Conservation (phyloP, 352 stramenopile species). For the Thraustotheca clavata region DNA sequence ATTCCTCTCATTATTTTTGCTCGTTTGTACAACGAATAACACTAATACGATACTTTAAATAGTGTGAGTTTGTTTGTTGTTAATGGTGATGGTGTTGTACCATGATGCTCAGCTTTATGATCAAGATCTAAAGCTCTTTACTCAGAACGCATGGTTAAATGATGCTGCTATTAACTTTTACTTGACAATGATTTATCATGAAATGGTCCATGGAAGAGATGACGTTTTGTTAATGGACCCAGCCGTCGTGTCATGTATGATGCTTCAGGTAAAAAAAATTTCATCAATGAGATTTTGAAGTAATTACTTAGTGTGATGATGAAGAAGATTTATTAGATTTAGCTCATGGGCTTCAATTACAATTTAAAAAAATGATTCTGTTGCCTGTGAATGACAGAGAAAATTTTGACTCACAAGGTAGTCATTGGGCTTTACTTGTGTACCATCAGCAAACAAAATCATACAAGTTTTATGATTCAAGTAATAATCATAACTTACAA, state of each 20-base stretch:
- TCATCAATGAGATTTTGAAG: not conserved
- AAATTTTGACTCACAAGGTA: constrained; percentile 41
- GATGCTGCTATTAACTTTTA: constrained; percentile 82
- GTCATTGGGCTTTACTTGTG: constrained; percentile 70
- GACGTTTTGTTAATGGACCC: constrained; percentile 60
- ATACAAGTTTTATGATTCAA: constrained; percentile 73
- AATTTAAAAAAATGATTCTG: constrained; percentile 35
- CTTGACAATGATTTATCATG: constrained; percentile 55
- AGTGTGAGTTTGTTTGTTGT: no score
- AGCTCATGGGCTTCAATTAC: constrained; percentile 34
- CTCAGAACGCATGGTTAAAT: constrained; percentile 56
- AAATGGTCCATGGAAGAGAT: constrained; percentile 21
- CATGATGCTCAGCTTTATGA: constrained; percentile 78
- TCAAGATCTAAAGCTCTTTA: constrained; percentile 66
- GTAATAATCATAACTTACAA: constrained; percentile 41
- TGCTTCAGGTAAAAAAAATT: constrained; percentile 39
- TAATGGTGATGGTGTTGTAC: constrained; percentile 25
- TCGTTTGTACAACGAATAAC: no score
- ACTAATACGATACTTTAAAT: no score
- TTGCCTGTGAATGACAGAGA: constrained; percentile 68
- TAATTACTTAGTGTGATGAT: constrained; percentile 44
- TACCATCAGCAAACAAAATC: constrained; percentile 24
- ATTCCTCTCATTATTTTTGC: no score
- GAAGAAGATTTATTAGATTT: constrained; percentile 65
- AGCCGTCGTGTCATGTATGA: constrained; percentile 66